Percentiles rank a stretch among this genome's conserved stretches.
Conservation (phyloP, 352 stramenopile species). For the Pythium sp. region DNA sequence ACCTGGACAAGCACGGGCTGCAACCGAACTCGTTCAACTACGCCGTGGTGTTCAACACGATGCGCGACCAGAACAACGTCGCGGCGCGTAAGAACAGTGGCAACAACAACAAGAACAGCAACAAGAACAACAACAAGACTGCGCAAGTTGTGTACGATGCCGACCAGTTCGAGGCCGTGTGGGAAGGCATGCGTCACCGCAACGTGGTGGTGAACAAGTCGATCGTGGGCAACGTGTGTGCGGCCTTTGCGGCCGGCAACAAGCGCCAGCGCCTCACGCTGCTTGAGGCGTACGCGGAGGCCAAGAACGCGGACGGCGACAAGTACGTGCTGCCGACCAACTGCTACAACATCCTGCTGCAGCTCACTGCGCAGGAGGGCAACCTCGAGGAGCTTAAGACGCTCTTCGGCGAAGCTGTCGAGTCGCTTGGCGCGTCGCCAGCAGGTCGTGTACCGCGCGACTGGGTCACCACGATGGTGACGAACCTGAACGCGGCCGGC, state of each 20-base stretch:
- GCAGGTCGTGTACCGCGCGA: conserved; percentile 34
- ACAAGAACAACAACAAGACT: neutral
- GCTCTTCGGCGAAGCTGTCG: conserved; percentile 50
- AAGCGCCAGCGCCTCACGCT: conserved; percentile 58
- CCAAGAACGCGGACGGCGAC: conserved; percentile 28
- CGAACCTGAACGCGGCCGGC: conserved; percentile 34
- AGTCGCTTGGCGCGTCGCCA: conserved; percentile 25
- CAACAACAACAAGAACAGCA: conserved; percentile 22
- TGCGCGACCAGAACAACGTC: conserved; percentile 34
- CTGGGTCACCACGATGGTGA: conserved; percentile 45
- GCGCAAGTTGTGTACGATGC: conserved; percentile 36
- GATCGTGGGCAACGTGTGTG: conserved; percentile 45
- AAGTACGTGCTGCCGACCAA: conserved; percentile 39
- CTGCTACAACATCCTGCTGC: conserved; percentile 49
- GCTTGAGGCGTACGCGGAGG: conserved; percentile 48
- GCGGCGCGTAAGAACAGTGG: conserved; percentile 15
- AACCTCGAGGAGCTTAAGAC: conserved; percentile 31
- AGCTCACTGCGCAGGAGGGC: conserved; percentile 34
- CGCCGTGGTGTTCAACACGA: conserved; percentile 41
- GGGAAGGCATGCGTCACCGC: conserved; percentile 38
- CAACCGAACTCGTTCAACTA: conserved; percentile 37
- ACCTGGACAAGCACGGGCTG: conserved; percentile 31
- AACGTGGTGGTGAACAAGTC: conserved; percentile 36
- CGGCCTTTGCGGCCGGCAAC: conserved; percentile 35
- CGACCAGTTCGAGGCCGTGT: conserved; percentile 34